Base-by-base conservation (phyloP, 345 rosid genomes). In the Populus alba region DNA sequence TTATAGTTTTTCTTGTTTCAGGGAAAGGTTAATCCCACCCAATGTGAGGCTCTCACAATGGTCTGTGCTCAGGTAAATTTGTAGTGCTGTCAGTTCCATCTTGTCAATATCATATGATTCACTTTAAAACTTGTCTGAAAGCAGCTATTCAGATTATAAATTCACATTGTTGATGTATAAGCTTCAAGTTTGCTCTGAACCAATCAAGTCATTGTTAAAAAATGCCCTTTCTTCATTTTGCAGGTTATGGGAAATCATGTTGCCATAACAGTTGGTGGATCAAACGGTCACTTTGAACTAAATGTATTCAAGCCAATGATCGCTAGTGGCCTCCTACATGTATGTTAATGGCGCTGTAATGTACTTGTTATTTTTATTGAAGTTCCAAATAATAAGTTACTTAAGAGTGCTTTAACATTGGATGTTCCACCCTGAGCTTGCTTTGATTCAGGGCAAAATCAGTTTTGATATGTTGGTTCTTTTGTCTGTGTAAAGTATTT, bases 11-110 rank as follows among this genome's bases (percentile, higher is more conserved):
- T 53, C 66, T 57, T 45, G 41, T 89, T 86, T 83, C 91, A 93
- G 98, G 99, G 99, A 53, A 95, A 95, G 86, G 98, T 95, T 76
- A 95, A 95, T 83, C 99, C 98, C 75, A 95, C 99, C 63, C 99
- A 93, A 79, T 95, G 99, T 62, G 99, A 95, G 89, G 99, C 99
- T 78, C 87, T 95, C 59, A 93, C 98, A 39, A 93, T 95, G 99
- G 99, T 95, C 75, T 95, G 97, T 77, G 98, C 99, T 68, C 97
- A 92, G 98, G 98, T 92, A 87, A 85, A 72, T 8, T 68, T 75
- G 12, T 86, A 9, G 22, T 73, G 22, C 12, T 29, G 73, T 38
- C 41, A 9, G 4, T 81, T 68, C 61, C 68, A 68, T 72, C 78
- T 78, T 78, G 22, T 70, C 70, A 13, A 74, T 76, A 73, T 77